These are phyloP conservation scores for Scutellaria galericulata DNA, from an alignment of 257 asterid species.

Conservation along the genomic window DNA sequence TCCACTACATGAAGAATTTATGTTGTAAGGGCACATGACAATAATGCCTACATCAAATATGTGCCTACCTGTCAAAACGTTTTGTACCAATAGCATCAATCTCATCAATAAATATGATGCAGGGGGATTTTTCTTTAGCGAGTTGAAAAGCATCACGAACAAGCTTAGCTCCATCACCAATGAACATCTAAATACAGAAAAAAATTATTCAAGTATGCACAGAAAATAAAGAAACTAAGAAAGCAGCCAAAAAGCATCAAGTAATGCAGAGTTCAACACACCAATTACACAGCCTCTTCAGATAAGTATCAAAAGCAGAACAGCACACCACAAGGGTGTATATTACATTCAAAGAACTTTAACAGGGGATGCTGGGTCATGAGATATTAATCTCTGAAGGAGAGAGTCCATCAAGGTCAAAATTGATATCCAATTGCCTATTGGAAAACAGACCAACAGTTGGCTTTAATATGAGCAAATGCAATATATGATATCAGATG, in stretches of 20 bases:
- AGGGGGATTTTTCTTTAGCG: conserved; percentile 94
- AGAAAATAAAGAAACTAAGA: not conserved
- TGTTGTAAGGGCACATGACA: not conserved
- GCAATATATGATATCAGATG: no score
- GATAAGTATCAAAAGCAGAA: conserved; percentile 21
- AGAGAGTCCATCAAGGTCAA: not conserved
- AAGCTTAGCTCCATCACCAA: conserved; percentile 91
- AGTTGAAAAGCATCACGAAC: conserved; percentile 95
- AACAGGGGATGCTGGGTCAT: not conserved
- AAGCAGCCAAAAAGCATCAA: not conserved
- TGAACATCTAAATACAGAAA: conserved; percentile 68
- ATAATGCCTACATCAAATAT: not conserved
- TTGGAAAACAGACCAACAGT: not conserved
- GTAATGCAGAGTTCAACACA: not conserved
- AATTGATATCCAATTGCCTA: not conserved
- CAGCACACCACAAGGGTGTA: not conserved
- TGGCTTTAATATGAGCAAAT: no score
- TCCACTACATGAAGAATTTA: conserved; percentile 12
- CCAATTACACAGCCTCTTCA: not conserved
- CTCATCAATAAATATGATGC: conserved; percentile 93
- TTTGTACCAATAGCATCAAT: conserved; percentile 96
- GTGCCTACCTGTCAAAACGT: conserved; percentile 77
- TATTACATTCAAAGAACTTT: no score
- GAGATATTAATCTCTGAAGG: not conserved
- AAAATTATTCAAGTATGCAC: conserved; percentile 16